Percentiles rank a stretch among this genome's conserved stretches.
phyloP scores from a whole-genome alignment of 2,329 filamentous ascomycete genomes.

The Colletotrichum scovillei region DNA sequence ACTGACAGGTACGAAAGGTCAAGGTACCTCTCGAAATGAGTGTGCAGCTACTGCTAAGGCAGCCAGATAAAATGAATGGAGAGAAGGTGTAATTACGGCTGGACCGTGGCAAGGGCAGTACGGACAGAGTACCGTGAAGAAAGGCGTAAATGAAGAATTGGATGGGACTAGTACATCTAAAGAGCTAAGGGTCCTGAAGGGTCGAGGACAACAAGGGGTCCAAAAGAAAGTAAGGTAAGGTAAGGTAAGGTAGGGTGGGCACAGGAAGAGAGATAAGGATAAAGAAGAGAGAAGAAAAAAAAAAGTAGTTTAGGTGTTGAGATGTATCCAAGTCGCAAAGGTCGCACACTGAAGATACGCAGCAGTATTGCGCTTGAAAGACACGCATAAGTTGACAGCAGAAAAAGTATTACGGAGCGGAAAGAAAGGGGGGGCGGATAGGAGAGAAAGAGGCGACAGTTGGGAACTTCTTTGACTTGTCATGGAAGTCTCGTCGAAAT shows the following conservation, averaged over 20 bases:
- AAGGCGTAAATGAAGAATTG: conserved; percentile 4
- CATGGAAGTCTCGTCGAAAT: background rate
- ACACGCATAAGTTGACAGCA: conserved; percentile 2
- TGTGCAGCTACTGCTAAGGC: background rate
- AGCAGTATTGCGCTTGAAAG: too few relatives aligned
- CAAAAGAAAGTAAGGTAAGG: background rate
- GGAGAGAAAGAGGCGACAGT: background rate
- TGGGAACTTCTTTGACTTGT: background rate
- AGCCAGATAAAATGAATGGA: background rate
- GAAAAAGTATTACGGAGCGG: background rate
- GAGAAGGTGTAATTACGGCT: conserved; percentile 6
- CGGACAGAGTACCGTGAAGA: background rate
- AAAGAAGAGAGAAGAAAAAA: background rate
- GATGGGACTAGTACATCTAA: background rate
- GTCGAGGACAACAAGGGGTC: conserved; percentile 9
- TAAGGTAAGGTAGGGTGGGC: background rate
- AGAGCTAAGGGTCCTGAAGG: conserved; percentile 1
- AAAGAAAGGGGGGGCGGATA: background rate
- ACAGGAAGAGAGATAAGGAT: conserved; percentile 1
- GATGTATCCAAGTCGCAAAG: background rate
- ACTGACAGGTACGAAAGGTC: background rate
- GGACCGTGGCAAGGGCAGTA: conserved; percentile 2
- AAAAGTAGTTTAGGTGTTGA: background rate
- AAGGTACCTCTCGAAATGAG: background rate
- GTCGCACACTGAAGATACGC: too few relatives aligned